Base-by-base conservation (phyloP, 371 early-diverging fungal genomes). In the Haplosporangium sp. region DNA sequence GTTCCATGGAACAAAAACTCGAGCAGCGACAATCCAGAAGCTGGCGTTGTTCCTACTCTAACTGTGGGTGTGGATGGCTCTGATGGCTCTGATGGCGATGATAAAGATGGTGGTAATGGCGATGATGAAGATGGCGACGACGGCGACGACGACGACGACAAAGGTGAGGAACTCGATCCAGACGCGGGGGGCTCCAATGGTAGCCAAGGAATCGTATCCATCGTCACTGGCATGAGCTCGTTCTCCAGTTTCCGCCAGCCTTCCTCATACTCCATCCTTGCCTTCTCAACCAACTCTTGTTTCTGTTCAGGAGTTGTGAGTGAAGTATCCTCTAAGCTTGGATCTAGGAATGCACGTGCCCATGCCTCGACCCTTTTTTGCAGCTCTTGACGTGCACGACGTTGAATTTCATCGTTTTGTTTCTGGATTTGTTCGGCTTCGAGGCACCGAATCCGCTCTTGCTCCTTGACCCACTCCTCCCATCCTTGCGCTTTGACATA, bases 401-500 rank as follows among this genome's bases (percentile, higher is more conserved):
- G 41, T 5, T 14, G 20, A 18, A 38, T 16, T 13, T 74, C 74
- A 20, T 68, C 74, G 18, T 61, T 68, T 43, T 37, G 54, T 16
- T 47, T 67, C 40, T 51, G 67, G 20, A 55, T 54, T 12, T 55
- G 60, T 51, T 40, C 48, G 6, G 59, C 64, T 10, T 66, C 37
- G 16, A 11, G 50, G 36, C 62, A 53, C 37, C 64, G 57, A 13
- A 40, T 38, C 40, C 51, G 20, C 13, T 64, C 74, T 50, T 68
- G 64, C 21, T 67, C 67, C 53, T 59, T 36, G 16, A 65, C 66
- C 70, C 69, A 69, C 5, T 67, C 68, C 16, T 16, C 37, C 70
- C 70, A 81, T 87, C 97, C 58, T 91, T 96, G 76, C 93, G 94
- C 83, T 94, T 95, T 36, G 16, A 65, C 66, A 65, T 66, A 69